phyloP scores from a whole-genome alignment of 208 protist genomes.

The Acanthamoeba healyi region DNA sequence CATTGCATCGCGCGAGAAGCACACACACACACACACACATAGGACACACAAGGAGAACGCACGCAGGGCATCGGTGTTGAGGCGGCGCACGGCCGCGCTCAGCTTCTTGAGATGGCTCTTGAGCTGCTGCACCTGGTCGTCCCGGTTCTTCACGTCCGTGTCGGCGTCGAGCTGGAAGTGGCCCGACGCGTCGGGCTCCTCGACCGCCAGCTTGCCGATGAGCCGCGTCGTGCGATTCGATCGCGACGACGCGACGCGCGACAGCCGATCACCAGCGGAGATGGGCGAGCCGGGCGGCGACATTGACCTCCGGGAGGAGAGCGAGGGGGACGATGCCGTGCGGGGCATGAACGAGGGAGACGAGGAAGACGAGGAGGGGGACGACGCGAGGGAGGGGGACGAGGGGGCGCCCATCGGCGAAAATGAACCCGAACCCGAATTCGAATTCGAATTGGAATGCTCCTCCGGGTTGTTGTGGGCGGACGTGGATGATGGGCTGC shows the following conservation, averaged over 20 bases:
- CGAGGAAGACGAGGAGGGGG: background rate
- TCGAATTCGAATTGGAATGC: too few relatives aligned
- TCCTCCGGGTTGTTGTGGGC: background rate
- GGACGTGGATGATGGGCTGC: background rate
- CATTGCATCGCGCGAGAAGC: background rate
- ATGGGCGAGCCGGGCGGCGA: background rate
- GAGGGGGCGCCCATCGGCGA: too few relatives aligned
- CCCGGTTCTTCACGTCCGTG: background rate
- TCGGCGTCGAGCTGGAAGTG: conserved; percentile 25
- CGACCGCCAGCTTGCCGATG: conserved; percentile 20
- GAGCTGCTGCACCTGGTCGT: conserved; percentile 7
- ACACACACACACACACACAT: background rate
- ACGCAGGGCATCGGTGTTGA: conserved; percentile 39
- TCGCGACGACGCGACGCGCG: background rate
- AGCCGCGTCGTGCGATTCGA: background rate
- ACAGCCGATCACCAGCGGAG: background rate
- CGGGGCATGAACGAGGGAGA: background rate
- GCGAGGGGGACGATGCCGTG: background rate
- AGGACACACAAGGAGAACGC: background rate
- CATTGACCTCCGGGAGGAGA: background rate
- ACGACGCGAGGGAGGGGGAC: background rate
- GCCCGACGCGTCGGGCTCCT: background rate
- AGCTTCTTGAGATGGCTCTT: conserved; percentile 58
- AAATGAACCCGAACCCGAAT: too few relatives aligned
- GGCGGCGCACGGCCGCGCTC: background rate